Evolutionary conservation across 768 basidiomycete species (phyloP).

Genomic region (Podaxis pistillaris): DNA sequence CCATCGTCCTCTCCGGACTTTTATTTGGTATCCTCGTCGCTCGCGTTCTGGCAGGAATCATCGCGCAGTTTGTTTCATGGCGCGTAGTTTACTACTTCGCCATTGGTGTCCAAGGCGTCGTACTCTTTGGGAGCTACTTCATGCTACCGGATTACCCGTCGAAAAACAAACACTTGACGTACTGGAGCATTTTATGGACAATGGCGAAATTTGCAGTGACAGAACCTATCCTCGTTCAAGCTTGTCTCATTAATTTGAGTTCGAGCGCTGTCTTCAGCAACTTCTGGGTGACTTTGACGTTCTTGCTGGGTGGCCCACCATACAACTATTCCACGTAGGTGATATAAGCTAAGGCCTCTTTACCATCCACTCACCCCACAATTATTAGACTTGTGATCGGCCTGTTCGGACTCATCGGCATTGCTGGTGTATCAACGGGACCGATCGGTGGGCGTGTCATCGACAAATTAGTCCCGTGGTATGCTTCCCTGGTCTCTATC

Average conservation of each 20-base stretch:
- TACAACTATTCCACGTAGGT: constrained; percentile 75
- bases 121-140: constrained; percentile 58
- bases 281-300: constrained; percentile 79
- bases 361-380: neutral
- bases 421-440: constrained; percentile 66
- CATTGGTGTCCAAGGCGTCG: constrained; percentile 63
- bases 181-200: constrained; percentile 65
- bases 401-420: constrained; percentile 72
- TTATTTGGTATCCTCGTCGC: constrained; percentile 74
- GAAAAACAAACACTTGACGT: constrained; percentile 64
- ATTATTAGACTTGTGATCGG: constrained; percentile 52
- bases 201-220: constrained; percentile 79
- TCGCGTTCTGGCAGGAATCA: constrained; percentile 71
- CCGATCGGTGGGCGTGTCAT: constrained; percentile 69
- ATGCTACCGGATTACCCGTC: constrained; percentile 83
- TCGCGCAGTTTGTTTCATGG: constrained; percentile 72
- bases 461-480: constrained; percentile 76
- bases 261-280: constrained; percentile 58
- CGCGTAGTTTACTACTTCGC: constrained; percentile 77
- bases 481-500: constrained; percentile 61
- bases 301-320: constrained; percentile 73
- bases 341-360: neutral
- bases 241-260: constrained; percentile 56
- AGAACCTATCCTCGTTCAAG: constrained; percentile 77
- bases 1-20: constrained; percentile 67